Conservation (phyloP, 2,329 filamentous ascomycete species). For the Coccinonectria pachysandricola region DNA sequence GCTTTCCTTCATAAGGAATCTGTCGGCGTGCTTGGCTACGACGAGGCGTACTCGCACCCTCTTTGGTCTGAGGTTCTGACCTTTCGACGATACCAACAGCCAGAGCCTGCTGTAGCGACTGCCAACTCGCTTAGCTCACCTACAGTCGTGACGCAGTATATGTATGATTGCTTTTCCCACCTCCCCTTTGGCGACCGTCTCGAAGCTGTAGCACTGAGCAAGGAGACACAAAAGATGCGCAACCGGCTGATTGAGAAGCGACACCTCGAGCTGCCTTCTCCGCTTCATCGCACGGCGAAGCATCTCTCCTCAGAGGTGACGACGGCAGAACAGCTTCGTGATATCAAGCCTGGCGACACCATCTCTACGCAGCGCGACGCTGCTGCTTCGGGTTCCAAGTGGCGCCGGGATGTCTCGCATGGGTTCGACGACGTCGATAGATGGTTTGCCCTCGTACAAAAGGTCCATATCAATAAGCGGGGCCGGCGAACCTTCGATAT, state of each 20-base stretch:
- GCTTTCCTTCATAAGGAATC: conserved; percentile 58
- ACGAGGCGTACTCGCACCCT: conserved; percentile 25
- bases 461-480: conserved; percentile 28
- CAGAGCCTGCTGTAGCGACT: conserved; percentile 10
- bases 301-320: conserved; percentile 10
- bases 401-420: conserved; percentile 40
- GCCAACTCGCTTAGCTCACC: conserved; percentile 7
- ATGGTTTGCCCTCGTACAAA: conserved; percentile 65
- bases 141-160: conserved; percentile 63
- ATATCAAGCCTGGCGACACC: conserved; percentile 35
- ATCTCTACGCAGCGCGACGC: conserved; percentile 37
- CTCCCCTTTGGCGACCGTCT: conserved; percentile 50
- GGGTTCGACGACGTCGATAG: conserved; percentile 35
- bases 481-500: conserved; percentile 45
- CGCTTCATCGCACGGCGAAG: conserved; percentile 14
- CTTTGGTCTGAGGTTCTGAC: conserved; percentile 45
- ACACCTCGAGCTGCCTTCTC: conserved; percentile 18
- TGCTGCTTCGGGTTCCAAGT: conserved; percentile 39
- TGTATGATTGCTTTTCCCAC: conserved; percentile 52
- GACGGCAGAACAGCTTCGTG: conserved; percentile 14
- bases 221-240: conserved; percentile 18
- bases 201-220: conserved; percentile 22
- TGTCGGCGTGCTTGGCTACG: conserved; percentile 32
- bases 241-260: conserved; percentile 17
- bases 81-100: conserved; percentile 27